Evolutionary conservation across 108 stramenopile genomes (phyloP).

Genomic region (Epithemia pelagica): DNA sequence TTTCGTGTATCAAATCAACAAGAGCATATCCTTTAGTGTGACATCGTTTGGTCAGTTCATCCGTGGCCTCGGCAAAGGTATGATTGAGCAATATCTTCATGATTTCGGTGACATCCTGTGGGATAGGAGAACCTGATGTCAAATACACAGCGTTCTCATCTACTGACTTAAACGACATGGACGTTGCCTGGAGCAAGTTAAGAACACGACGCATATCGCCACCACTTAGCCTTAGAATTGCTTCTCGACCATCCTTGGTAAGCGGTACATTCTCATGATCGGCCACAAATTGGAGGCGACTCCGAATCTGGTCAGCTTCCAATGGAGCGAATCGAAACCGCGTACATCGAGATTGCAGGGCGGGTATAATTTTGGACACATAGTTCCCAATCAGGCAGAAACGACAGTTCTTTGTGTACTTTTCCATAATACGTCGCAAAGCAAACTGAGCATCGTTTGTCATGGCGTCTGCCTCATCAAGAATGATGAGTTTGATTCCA

Average conservation of each 20-base stretch:
- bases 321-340: constrained; percentile 94
- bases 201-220: constrained; percentile 92
- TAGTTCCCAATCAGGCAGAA: constrained; percentile 98
- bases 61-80: constrained; percentile 44
- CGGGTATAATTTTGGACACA: constrained; percentile 94
- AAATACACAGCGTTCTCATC: constrained; percentile 69
- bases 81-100: constrained; percentile 65
- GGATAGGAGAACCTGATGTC: constrained; percentile 80
- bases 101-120: constrained; percentile 53
- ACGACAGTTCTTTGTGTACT: constrained; percentile 87
- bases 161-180: constrained; percentile 62
- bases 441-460: constrained; percentile 92
- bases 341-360: constrained; percentile 89
- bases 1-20: constrained; percentile 60
- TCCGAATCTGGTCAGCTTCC: constrained; percentile 58
- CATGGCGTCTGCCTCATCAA: constrained; percentile 95
- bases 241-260: constrained; percentile 63
- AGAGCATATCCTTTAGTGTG: constrained; percentile 72
- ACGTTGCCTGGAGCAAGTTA: constrained; percentile 82
- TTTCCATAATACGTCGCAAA: constrained; percentile 84
- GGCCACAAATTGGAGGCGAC: constrained; percentile 70
- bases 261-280: constrained; percentile 47
- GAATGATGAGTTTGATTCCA: constrained; percentile 86
- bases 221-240: constrained; percentile 67
- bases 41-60: constrained; percentile 48